These are phyloP conservation scores for Trichoderma sp. DNA, from an alignment of 2,329 filamentous ascomycete genomes.

Conservation along the genomic window DNA sequence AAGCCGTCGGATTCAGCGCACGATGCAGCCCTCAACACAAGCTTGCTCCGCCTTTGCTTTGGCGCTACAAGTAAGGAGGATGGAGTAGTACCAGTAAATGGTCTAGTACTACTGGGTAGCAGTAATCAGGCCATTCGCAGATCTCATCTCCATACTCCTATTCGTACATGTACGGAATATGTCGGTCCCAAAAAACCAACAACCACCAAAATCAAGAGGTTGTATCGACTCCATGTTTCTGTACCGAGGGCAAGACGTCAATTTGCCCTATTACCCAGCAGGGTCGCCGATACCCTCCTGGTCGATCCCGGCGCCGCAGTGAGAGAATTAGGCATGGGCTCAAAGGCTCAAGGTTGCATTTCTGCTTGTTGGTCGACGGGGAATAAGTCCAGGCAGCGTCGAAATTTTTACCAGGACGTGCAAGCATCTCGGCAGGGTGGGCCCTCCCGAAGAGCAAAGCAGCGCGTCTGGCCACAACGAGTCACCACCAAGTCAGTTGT, in stretches of 20 bases:
- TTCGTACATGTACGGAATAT: not conserved
- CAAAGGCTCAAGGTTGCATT: not conserved
- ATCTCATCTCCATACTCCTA: not conserved
- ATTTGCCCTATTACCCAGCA: not conserved
- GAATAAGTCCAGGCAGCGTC: not conserved
- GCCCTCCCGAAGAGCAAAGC: not conserved
- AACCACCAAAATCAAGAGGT: not conserved
- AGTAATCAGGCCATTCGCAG: not conserved
- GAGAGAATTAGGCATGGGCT: not conserved
- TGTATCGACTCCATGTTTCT: not conserved
- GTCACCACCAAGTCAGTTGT: not conserved
- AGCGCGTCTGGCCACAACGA: not conserved
- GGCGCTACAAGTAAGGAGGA: not conserved
- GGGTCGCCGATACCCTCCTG: not conserved
- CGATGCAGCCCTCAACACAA: not conserved
- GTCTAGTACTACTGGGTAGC: no score
- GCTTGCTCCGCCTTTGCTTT: not conserved
- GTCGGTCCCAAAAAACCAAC: not conserved
- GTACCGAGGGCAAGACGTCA: not conserved
- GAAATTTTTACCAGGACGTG: not conserved
- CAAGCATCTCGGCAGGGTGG: not conserved
- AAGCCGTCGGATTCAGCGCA: not conserved
- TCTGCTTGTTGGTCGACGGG: not conserved
- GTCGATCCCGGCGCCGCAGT: not conserved
- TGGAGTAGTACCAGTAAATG: no score